Evolutionary conservation across 768 basidiomycete species (phyloP), one percentile per base, ranked within the genome.

Genomic region (Auriscalpium vulgare): DNA sequence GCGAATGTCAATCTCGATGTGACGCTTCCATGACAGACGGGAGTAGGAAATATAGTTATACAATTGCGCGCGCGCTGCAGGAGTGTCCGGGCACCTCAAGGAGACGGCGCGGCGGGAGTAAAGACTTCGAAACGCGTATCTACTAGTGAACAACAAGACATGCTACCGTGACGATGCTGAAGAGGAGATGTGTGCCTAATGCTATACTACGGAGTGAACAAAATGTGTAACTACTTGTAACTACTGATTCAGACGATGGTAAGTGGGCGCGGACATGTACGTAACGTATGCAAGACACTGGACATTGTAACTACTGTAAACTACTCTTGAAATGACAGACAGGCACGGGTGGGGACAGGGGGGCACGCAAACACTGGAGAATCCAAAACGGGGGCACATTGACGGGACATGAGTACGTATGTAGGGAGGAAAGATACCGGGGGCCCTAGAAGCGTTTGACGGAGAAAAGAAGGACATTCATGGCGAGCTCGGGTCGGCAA

Each of bases 141-240:
- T 60, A 60, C 56, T 58, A 52, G 47, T 40, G 50, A 59, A 49
- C 52, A 51, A 50, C 53, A 50, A 53, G 59, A 51, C 36, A 53
- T 58, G 52, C 40, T 43, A 43, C 37, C 37, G n/a, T 34, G 11
- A 29, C 19, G 29, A 29, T 29, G n/a, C 21, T 44, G 45, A 47
- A 17, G 37, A 16, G 16, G 43, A 47, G 57, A 23, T 13, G 36
- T 50, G 40, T 53, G 48, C 47, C 52, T 54, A 60, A 54, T 59
- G 53, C 57, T 60, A 51, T 55, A 54, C 59, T 57, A 21, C 53
- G 55, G 50, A 37, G 51, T 51, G 53, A 51, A 54, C 53, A 34
- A 53, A 59, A 62, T 56, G 51, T 54, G 58, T 62, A 62, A 62
- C 60, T 62, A 62, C 58, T 60, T 59, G 59, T 60, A 59, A 59